Evolutionary conservation across 2,329 filamentous ascomycete genomes (phyloP), one percentile per base, ranked within the genome.

Genomic region (Penicillium sp.): DNA sequence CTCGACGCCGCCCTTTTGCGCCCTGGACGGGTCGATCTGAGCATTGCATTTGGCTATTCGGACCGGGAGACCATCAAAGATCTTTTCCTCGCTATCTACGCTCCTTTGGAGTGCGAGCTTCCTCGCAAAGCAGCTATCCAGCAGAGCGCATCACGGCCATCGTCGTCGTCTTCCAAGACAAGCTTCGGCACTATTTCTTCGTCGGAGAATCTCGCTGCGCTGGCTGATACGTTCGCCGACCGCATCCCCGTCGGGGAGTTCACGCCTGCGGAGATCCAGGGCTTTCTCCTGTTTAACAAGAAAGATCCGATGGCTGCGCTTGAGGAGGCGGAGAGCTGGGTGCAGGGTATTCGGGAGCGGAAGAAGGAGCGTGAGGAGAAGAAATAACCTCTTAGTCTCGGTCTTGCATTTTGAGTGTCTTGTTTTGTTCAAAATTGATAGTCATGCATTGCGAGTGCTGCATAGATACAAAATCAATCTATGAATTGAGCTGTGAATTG

Each of bases 1-100:
- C 79, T 90, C 0, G 86, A 90, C 64, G 72, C 77, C 1, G 86
- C 86, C 0, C 75, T 90, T 0, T 77, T 88, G 9, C 78, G 87
- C 0, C 86, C 86, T 0, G 87, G 87, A 0, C 78, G 87, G 2
- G 82, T 90, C 1, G 87, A 90, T 63, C 78, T 83, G 69, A 82
- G 81, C 58, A 79, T 90, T 14, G 71, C 77, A 53, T 88, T 89
- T 66, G 72, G 68, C 2, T 71, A 69, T 50, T 69, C 75, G 5
- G 71, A 68, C 18, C 58, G 63, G 5, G 63, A 63, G 8, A 71
- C 73, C 14, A 67, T 77, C 18, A 60, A 67, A 38, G 70, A 76
- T 24, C 65, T 78, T 5, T 78, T 76, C 61, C 63, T 65, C 12
- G 71, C 71, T 2, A 74, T 74, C 3, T 75, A 74, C 47, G 63